Evolutionary conservation across 2,329 filamentous ascomycete genomes (phyloP).

Genomic region (Neonectria hederae): DNA sequence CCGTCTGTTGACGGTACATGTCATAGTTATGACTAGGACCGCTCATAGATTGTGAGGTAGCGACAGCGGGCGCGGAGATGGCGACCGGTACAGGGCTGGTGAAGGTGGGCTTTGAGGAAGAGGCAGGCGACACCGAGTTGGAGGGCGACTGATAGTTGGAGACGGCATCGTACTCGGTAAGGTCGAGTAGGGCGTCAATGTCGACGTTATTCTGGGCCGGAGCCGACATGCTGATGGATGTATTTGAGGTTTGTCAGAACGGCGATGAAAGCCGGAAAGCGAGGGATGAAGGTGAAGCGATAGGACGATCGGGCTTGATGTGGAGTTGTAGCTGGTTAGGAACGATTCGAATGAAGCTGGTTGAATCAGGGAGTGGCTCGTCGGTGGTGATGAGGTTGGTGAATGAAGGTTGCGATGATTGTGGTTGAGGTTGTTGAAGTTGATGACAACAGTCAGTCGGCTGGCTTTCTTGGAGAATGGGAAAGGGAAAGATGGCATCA

Average conservation of each 20-base stretch:
- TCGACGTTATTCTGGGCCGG: conserved; percentile 59
- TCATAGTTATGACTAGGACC: conserved; percentile 95
- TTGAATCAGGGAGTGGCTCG: conserved; percentile 3
- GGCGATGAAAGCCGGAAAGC: conserved; percentile 22
- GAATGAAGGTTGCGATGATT: conserved; percentile 24
- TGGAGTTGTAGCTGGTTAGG: neutral
- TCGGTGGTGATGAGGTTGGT: conserved; percentile 13
- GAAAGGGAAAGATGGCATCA: conserved; percentile 37
- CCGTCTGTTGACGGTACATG: conserved; percentile 94
- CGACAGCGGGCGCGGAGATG: conserved; percentile 63
- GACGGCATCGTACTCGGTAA: conserved; percentile 70
- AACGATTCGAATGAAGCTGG: neutral
- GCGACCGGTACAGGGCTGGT: conserved; percentile 62
- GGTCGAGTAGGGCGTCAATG: conserved; percentile 68
- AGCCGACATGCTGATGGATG: conserved; percentile 48
- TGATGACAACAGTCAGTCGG: conserved; percentile 1
- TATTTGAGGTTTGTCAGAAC: conserved; percentile 15
- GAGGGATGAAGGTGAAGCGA: conserved; percentile 14
- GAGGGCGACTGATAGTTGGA: conserved; percentile 65
- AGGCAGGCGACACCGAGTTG: conserved; percentile 62
- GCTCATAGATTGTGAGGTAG: conserved; percentile 70
- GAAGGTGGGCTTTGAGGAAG: conserved; percentile 63
- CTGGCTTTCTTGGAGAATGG: conserved; percentile 33
- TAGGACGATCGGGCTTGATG: conserved; percentile 1
- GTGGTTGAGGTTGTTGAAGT: conserved; percentile 27